phyloP scores from a whole-genome alignment of 192 early-diverging fungal species.

The Podila epicladia region DNA sequence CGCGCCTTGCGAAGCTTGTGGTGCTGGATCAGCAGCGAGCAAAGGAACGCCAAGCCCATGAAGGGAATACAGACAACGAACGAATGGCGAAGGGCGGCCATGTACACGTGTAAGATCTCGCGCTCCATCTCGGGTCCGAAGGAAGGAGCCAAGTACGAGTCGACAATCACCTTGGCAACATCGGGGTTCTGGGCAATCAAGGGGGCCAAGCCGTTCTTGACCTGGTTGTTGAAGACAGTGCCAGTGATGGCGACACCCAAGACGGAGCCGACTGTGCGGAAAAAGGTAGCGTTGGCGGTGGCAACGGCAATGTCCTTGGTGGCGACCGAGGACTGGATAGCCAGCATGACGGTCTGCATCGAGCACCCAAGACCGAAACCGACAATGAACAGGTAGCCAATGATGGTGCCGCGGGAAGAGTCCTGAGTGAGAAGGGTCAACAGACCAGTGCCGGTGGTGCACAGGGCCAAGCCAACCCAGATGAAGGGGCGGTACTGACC shows the following conservation, averaged over 20 bases:
- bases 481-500: conserved; percentile 68
- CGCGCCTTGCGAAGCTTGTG: conserved; percentile 20
- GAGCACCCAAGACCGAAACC: conserved; percentile 81
- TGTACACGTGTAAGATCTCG: conserved; percentile 59
- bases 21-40: conserved; percentile 52
- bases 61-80: conserved; percentile 63
- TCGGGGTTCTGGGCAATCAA: conserved; percentile 5
- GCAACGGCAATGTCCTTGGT: conserved; percentile 69
- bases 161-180: conserved; percentile 5
- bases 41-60: conserved; percentile 53
- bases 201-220: conserved; percentile 34
- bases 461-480: conserved; percentile 68
- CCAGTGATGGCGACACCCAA: conserved; percentile 56
- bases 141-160: conserved; percentile 49
- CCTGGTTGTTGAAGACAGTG: conserved; percentile 47
- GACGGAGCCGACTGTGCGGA: conserved; percentile 52
- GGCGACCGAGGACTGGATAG: conserved; percentile 72
- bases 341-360: conserved; percentile 74
- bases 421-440: conserved; percentile 59
- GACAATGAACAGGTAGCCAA: conserved; percentile 71
- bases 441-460: conserved; percentile 68
- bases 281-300: conserved; percentile 73
- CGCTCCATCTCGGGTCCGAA: conserved; percentile 40
- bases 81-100: conserved; percentile 54
- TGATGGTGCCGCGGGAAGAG: conserved; percentile 56